Evolutionary conservation across 768 basidiomycete species (phyloP).

Genomic region (Roridomyces roridus): DNA sequence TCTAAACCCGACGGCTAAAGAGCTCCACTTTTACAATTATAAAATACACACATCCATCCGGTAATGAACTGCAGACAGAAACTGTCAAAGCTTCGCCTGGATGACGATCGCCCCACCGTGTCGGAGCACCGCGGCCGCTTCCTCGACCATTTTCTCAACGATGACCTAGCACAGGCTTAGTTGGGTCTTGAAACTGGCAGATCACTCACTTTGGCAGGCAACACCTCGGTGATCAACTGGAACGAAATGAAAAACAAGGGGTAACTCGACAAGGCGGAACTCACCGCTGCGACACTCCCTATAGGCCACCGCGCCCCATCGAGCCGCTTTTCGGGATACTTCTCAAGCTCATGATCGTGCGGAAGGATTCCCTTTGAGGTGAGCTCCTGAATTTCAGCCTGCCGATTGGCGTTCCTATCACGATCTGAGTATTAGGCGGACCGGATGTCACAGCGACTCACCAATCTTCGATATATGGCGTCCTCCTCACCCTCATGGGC

Average conservation of each 20-base stretch:
- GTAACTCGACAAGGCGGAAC: background rate
- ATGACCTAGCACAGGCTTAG: constrained; percentile 1
- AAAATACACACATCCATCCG: too few species aligned
- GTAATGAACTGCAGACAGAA: too few species aligned
- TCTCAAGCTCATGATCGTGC: constrained; percentile 9
- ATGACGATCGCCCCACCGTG: constrained; percentile 2
- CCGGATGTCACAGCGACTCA: constrained; percentile 35
- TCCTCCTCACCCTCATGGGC: constrained; percentile 84
- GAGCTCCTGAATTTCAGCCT: constrained; percentile 10
- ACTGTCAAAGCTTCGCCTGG: constrained; percentile 12
- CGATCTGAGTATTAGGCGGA: background rate
- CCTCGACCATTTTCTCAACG: constrained; percentile 11
- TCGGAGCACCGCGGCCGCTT: background rate
- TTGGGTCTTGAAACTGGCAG: background rate
- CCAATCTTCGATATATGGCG: constrained; percentile 88
- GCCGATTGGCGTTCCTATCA: constrained; percentile 22
- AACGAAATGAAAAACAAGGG: too few species aligned
- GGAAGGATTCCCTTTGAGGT: constrained; percentile 12
- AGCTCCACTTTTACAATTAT: too few species aligned
- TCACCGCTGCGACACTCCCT: constrained; percentile 15
- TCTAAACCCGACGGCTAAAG: too few species aligned
- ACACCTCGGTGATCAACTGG: constrained; percentile 15
- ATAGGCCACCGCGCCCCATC: constrained; percentile 8
- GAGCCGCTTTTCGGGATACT: constrained; percentile 5
- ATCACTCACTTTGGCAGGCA: constrained; percentile 7